These are phyloP conservation scores for Cercospora sp. DNA, from an alignment of 2,329 filamentous ascomycete genomes.

Conservation along the genomic window DNA sequence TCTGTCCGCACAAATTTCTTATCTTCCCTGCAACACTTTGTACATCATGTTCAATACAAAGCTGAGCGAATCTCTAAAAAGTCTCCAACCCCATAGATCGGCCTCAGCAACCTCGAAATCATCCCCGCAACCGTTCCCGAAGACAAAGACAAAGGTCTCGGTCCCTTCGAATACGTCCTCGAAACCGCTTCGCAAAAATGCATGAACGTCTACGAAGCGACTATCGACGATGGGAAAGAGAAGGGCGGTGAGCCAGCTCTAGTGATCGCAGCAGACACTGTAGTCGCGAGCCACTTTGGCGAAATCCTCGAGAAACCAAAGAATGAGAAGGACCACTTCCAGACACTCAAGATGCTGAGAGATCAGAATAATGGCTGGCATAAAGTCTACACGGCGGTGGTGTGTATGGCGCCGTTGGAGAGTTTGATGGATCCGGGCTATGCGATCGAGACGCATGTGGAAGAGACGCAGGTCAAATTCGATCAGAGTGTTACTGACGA, in stretches of 20 bases:
- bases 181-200: conserved; percentile 83
- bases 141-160: conserved; percentile 76
- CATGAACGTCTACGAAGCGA: conserved; percentile 66
- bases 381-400: conserved; percentile 82
- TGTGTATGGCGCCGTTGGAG: conserved; percentile 76
- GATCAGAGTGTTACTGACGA: conserved; percentile 73
- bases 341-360: conserved; percentile 78
- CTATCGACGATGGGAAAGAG: conserved; percentile 56
- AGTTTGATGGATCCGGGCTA: conserved; percentile 85
- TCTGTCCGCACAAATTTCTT: background rate
- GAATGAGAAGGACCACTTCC: conserved; percentile 75
- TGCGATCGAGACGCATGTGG: conserved; percentile 73
- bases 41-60: background rate
- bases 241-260: conserved; percentile 47
- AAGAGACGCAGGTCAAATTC: conserved; percentile 91
- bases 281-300: conserved; percentile 76
- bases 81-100: conserved; percentile 57
- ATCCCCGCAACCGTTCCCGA: conserved; percentile 81
- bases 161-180: conserved; percentile 87
- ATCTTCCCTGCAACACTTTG: no score
- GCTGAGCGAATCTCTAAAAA: conserved; percentile 24
- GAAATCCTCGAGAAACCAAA: conserved; percentile 88
- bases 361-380: conserved; percentile 66
- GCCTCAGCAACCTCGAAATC: conserved; percentile 79
- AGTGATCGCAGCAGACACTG: conserved; percentile 34